Conservation (phyloP, 441 rosid species). For the Geranium incanum region DNA sequence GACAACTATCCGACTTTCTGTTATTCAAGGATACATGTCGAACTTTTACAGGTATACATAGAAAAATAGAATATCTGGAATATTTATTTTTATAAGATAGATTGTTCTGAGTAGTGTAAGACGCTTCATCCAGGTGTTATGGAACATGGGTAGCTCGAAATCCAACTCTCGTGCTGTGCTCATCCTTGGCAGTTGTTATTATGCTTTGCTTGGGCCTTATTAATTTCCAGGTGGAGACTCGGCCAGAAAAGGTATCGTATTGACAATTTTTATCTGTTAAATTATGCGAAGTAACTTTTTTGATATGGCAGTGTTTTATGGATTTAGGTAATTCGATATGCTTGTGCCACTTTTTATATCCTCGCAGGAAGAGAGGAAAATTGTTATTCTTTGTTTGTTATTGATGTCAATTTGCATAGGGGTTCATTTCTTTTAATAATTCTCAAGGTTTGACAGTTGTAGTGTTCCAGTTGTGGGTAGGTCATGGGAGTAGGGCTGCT, state of each 20-base stretch:
- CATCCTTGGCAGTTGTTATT: constrained; percentile 48
- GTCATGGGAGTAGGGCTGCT: constrained; percentile 62
- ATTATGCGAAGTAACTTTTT: background rate
- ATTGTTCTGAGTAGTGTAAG: constrained; percentile 1
- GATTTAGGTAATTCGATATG: constrained; percentile 1
- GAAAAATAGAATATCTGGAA: constrained; percentile 18
- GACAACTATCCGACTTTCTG: constrained; percentile 33
- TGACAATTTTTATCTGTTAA: constrained; percentile 6
- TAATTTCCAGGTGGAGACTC: constrained; percentile 53
- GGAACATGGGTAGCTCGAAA: constrained; percentile 56
- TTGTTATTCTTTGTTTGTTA: constrained; percentile 5
- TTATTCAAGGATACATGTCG: constrained; percentile 51
- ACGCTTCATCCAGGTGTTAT: constrained; percentile 37
- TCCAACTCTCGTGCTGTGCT: constrained; percentile 49
- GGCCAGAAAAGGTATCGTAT: constrained; percentile 55
- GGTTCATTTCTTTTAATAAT: constrained; percentile 14
- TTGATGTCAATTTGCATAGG: constrained; percentile 1
- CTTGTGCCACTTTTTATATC: background rate
- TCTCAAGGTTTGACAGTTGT: constrained; percentile 22
- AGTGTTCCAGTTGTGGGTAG: constrained; percentile 60
- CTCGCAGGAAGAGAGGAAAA: constrained; percentile 11
- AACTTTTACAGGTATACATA: constrained; percentile 45
- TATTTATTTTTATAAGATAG: constrained; percentile 7
- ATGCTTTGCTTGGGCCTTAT: constrained; percentile 50
- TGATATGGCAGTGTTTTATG: background rate